phyloP scores from a whole-genome alignment of 106 monocot genomes.

The Dioscorea dumetorum region DNA sequence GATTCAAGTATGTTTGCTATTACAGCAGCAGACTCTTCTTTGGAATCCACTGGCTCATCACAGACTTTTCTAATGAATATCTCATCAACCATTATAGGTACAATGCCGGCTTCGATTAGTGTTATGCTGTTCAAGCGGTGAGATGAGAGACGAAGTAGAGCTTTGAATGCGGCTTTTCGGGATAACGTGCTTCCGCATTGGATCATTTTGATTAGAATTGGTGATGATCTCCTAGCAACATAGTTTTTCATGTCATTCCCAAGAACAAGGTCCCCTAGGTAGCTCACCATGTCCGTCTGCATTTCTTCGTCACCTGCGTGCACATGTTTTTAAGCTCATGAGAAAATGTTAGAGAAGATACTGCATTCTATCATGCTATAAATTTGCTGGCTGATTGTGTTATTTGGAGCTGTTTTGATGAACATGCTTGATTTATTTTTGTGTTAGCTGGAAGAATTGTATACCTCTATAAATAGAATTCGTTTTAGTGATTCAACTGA shows the following conservation, averaged over 20 bases:
- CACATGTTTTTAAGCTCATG: not conserved
- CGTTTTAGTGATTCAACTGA: no score
- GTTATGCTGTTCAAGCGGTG: constrained; percentile 21
- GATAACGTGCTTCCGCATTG: constrained; percentile 9
- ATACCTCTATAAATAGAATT: no score
- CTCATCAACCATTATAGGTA: constrained; percentile 32
- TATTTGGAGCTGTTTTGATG: no score
- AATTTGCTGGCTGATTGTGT: no score
- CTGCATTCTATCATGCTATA: no score
- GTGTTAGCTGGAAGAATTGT: no score
- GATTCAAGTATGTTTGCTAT: constrained; percentile 53
- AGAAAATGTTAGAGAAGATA: no score
- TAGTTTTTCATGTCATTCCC: constrained; percentile 22
- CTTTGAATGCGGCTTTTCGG: constrained; percentile 34
- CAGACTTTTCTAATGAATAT: constrained; percentile 24
- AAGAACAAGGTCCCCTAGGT: constrained; percentile 40
- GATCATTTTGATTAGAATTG: constrained; percentile 36
- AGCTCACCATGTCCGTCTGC: constrained; percentile 42
- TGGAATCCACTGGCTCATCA: constrained; percentile 15
- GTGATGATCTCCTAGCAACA: constrained; percentile 28
- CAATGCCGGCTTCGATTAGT: constrained; percentile 34
- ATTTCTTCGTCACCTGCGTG: constrained; percentile 38
- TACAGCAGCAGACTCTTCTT: constrained; percentile 25
- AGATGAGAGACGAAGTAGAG: constrained; percentile 46
- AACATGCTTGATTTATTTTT: no score